Percentiles rank a stretch among this genome's conserved stretches.
phyloP scores from a whole-genome alignment of 1,139 yeast genomes.

The Eremothecium coryli region DNA sequence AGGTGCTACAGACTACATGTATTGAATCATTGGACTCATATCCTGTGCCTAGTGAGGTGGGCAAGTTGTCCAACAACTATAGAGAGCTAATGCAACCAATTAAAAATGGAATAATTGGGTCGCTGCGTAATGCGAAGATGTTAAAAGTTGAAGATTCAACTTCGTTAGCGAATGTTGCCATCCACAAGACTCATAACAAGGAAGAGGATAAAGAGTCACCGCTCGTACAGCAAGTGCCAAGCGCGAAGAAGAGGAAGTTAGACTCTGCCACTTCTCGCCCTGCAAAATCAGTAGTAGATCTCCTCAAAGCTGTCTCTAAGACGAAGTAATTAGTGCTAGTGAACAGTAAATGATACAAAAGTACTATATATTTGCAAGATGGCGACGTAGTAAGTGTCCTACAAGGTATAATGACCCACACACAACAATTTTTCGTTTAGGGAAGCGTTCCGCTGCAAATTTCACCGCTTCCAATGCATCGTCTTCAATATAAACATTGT shows the following conservation, averaged over 20 bases:
- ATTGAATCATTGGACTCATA: constrained; percentile 39
- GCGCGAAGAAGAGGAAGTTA: constrained; percentile 8
- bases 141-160: constrained; percentile 3
- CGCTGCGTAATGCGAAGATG: constrained; percentile 10
- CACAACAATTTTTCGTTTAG: constrained; percentile 37
- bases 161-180: too few relatives aligned
- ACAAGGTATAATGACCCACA: constrained; percentile 78
- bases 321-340: too few relatives aligned
- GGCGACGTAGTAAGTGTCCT: too few relatives aligned
- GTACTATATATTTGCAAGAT: too few relatives aligned
- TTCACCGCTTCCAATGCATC: constrained; percentile 4
- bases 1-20: constrained; percentile 34
- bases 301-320: too few relatives aligned
- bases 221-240: too few relatives aligned
- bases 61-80: constrained; percentile 47
- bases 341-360: too few relatives aligned
- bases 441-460: constrained; percentile 16
- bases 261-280: too few relatives aligned
- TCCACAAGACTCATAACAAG: too few relatives aligned
- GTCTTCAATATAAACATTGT: constrained; percentile 24
- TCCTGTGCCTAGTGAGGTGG: constrained; percentile 55
- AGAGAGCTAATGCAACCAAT: constrained; percentile 38
- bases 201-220: too few relatives aligned
- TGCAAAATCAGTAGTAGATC: too few relatives aligned
- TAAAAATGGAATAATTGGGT: constrained; percentile 20